Conservation (phyloP, 805 yeast species). For the Candida xiaguanensis region DNA sequence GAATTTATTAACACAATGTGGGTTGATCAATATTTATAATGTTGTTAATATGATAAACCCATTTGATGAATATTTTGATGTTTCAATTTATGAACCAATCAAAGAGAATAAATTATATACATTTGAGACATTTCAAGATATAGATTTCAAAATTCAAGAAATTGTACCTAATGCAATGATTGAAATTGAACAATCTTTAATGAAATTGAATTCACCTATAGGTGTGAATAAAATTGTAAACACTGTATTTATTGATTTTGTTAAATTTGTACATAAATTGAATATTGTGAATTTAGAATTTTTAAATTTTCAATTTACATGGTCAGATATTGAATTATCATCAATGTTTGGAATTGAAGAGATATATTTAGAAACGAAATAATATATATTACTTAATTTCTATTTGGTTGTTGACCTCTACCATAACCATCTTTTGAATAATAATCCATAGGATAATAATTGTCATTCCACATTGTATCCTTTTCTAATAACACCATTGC, state of each 20-base stretch:
- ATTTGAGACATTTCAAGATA: constrained; percentile 37
- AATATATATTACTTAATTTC: constrained; percentile 11
- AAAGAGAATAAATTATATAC: constrained; percentile 57
- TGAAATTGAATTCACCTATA: constrained; percentile 59
- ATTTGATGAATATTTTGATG: constrained; percentile 52
- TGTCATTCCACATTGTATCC: constrained; percentile 61
- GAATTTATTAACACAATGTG: constrained; percentile 47
- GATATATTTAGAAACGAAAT: constrained; percentile 14
- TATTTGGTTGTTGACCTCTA: constrained; percentile 69
- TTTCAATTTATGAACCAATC: constrained; percentile 61
- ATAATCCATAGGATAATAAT: constrained; percentile 92
- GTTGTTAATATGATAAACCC: constrained; percentile 72
- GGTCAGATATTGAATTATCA: constrained; percentile 60
- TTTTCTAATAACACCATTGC: constrained; percentile 83
- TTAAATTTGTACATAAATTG: constrained; percentile 44
- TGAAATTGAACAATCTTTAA: constrained; percentile 54
- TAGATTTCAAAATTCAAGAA: constrained; percentile 44
- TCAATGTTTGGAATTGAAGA: constrained; percentile 69
- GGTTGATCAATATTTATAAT: constrained; percentile 57
- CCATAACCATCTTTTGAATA: constrained; percentile 90
- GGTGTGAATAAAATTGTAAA: constrained; percentile 54
- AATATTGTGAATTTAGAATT: constrained; percentile 32
- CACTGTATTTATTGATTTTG: constrained; percentile 46
- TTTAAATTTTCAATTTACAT: constrained; percentile 37
- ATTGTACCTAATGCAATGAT: constrained; percentile 60